Evolutionary conservation across 129 eudicot species (phyloP).

Genomic region (sunflower (Helianthus annuus)): DNA sequence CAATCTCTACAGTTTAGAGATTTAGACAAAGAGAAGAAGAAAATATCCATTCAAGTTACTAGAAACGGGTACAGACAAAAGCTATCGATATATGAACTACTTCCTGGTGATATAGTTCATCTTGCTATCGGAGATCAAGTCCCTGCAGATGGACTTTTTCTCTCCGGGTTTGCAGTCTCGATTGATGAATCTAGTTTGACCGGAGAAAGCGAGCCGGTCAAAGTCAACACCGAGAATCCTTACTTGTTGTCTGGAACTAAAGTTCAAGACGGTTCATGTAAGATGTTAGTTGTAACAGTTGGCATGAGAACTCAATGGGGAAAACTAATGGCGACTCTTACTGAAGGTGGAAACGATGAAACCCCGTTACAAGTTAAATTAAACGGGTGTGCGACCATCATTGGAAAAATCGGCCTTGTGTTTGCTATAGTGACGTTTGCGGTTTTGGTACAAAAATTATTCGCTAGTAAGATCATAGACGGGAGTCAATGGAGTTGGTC

Average conservation of each 20-base stretch:
- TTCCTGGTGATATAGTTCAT: constrained; percentile 93
- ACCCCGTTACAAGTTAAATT: constrained; percentile 89
- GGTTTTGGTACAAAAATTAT: constrained; percentile 65
- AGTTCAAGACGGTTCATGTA: constrained; percentile 98
- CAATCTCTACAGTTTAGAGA: constrained; percentile 87
- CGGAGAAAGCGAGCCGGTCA: constrained; percentile 88
- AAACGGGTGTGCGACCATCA: constrained; percentile 87
- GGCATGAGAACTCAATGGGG: constrained; percentile 99
- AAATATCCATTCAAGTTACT: constrained; percentile 77
- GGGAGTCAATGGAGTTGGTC: constrained; percentile 63
- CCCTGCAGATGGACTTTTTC: constrained; percentile 94
- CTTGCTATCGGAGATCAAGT: constrained; percentile 92
- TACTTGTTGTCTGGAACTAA: constrained; percentile 91
- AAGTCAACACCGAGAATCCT: constrained; percentile 65
- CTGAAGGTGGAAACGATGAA: constrained; percentile 93
- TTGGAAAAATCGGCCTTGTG: constrained; percentile 85
- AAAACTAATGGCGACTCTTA: constrained; percentile 88
- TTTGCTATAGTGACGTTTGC: constrained; percentile 85
- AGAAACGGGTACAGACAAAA: constrained; percentile 74
- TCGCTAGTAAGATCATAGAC: constrained; percentile 47
- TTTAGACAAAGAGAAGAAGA: constrained; percentile 92
- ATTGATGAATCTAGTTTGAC: constrained; percentile 94
- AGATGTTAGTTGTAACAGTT: constrained; percentile 83
- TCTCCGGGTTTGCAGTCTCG: constrained; percentile 75
- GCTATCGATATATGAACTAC: constrained; percentile 76